Evolutionary conservation across 2,329 filamentous ascomycete species (phyloP), one percentile per base, ranked within the genome.

Genomic region (Trichophyton simii): DNA sequence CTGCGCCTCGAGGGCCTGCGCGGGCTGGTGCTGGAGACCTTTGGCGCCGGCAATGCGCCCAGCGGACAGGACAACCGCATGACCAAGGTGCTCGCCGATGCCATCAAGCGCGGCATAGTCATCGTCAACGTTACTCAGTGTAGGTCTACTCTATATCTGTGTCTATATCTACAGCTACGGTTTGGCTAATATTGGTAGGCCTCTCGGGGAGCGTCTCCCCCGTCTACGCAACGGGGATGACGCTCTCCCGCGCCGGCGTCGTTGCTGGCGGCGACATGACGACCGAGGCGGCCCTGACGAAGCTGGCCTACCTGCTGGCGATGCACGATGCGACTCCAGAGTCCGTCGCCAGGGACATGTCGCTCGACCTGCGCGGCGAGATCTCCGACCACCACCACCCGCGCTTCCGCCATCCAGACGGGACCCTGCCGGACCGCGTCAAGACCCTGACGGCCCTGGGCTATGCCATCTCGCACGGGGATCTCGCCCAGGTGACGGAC

Each of bases 71-170:
- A 94, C 70, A 88, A 88, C 61, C 85, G 84, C 59, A 82, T 96
- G 72, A 91, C 87, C 15, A 84, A 84, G 60, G 88, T 92, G 57
- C 84, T 96, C 68, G 82, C 83, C 18, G 83, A 85, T 50, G 91
- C 89, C 22, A 89, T 95, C 46, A 79, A 86, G 69, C 83, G 89
- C 62, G 91, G 89, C 42, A 86, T 94, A 65, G 84, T 94, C 62
- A 86, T 96, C 63, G 89, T 96, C 66, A 96, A 95, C 71, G 86
- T 96, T 63, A 95, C 89, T 58, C 91, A 96, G 76, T 96, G 91
- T 79, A 82, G 86, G 67, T 52, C n/a, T 18, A 55, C 28, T 22
- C 28, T 22, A 41, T 36, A 28, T 22, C 22, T 22, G 2, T 2
- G 2, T 22, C 22, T 1, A 22, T 3, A 22, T 22, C 22, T 22